A percentile compares a stretch with the other conserved stretches of the same genome.
These are phyloP conservation scores for Penicillium sp. DNA, from an alignment of 2,329 filamentous ascomycete species.

Conservation along the genomic window DNA sequence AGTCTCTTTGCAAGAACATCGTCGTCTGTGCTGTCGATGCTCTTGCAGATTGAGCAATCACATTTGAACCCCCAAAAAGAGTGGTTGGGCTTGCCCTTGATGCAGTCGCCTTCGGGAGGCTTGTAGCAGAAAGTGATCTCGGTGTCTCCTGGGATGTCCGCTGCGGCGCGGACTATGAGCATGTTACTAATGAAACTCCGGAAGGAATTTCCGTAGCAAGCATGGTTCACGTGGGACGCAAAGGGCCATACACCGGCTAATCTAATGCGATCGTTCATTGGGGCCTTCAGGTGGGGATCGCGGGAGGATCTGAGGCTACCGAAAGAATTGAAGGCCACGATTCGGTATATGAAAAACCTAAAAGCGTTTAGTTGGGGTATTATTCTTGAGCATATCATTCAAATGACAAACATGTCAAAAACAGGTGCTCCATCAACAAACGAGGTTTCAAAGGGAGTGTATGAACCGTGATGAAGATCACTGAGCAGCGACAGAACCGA, in stretches of 20 bases:
- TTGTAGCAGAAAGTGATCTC: constrained; percentile 49
- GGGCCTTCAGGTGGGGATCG: constrained; percentile 8
- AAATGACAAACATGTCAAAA: constrained; percentile 48
- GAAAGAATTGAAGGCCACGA: constrained; percentile 48
- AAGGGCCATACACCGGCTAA: constrained; percentile 47
- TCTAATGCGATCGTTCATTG: no score
- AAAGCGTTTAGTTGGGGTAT: background rate
- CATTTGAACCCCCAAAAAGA: constrained; percentile 26
- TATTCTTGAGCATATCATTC: background rate
- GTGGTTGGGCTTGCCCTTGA: background rate
- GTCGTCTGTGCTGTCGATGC: constrained; percentile 4
- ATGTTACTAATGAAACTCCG: constrained; percentile 57
- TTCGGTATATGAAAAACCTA: constrained; percentile 49
- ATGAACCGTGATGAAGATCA: constrained; percentile 38
- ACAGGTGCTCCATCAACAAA: constrained; percentile 22
- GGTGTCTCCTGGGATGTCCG: constrained; percentile 43
- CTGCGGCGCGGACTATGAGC: constrained; percentile 49
- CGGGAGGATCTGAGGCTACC: constrained; percentile 28
- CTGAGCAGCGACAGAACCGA: constrained; percentile 31
- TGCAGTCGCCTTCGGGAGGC: constrained; percentile 7
- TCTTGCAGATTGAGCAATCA: constrained; percentile 22
- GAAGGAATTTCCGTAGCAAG: constrained; percentile 48
- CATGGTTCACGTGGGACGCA: constrained; percentile 55
- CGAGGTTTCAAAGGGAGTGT: background rate
- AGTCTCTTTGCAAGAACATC: background rate